Evolutionary conservation across 257 asterid species (phyloP).

Genomic region (Nicotiana noctiflora): DNA sequence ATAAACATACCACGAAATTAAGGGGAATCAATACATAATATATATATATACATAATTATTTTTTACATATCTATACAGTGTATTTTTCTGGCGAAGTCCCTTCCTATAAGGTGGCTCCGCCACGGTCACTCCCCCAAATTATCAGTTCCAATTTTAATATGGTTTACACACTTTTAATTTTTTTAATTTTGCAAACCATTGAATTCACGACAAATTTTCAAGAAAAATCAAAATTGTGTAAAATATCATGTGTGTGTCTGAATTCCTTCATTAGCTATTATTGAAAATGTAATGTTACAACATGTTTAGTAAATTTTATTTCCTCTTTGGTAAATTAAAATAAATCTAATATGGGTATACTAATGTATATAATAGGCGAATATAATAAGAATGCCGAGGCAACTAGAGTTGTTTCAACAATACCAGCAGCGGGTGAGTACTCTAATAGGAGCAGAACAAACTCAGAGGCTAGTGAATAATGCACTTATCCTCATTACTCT

Average conservation of each 20-base stretch:
- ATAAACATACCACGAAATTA: no score
- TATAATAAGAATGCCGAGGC: conserved; percentile 43
- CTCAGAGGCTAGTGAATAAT: conserved; percentile 36
- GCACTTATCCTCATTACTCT: conserved; percentile 62
- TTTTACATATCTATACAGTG: no score
- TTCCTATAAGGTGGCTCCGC: no score
- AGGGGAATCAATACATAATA: no score
- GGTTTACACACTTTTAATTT: not conserved
- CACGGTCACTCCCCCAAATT: not conserved
- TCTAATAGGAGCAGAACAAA: conserved; percentile 36
- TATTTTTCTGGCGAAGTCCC: no score
- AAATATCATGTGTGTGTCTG: no score
- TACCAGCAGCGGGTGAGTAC: conserved; percentile 46
- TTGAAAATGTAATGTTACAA: no score
- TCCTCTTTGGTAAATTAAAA: not conserved
- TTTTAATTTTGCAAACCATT: not conserved
- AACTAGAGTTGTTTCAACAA: conserved; percentile 28
- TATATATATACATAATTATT: no score
- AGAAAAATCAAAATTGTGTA: no score
- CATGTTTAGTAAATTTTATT: not conserved
- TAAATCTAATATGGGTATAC: no score
- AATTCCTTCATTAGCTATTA: no score
- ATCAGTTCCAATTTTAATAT: not conserved
- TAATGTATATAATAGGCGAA: conserved; percentile 28
- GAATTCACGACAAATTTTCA: not conserved